Percentiles rank a stretch among this genome's conserved stretches.
Evolutionary conservation across 176 grass and related monocot species (phyloP).

Genomic region (Alloteropsis semialata): DNA sequence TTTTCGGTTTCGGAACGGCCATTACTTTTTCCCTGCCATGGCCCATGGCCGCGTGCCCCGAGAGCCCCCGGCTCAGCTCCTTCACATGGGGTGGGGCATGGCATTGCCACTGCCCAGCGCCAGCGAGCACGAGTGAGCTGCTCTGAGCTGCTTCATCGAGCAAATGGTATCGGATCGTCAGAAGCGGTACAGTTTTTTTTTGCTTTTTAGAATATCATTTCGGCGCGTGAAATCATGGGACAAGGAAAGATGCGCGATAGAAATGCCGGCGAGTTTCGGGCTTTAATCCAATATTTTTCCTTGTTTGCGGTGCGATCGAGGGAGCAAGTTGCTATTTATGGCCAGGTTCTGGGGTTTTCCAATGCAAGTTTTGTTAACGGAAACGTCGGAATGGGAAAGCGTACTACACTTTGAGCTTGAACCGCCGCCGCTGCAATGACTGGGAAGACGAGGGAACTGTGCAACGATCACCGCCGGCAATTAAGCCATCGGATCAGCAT

Average conservation of each 20-base stretch:
- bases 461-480: constrained; percentile 27
- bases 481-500: neutral
- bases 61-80: neutral
- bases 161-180: constrained; percentile 1
- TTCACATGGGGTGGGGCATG: constrained; percentile 24
- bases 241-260: neutral
- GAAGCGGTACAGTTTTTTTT: too few relatives aligned
- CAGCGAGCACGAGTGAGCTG: neutral
- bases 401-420: neutral
- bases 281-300: neutral
- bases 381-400: neutral
- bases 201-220: neutral
- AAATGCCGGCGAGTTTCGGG: neutral
- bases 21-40: constrained; percentile 6
- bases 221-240: neutral
- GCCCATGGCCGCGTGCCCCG: constrained; percentile 22
- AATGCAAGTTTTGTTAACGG: neutral
- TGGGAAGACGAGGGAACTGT: constrained; percentile 15
- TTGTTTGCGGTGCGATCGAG: neutral
- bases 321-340: neutral
- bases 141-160: neutral
- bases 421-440: constrained; percentile 20
- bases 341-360: neutral
- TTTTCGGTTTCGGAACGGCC: constrained; percentile 22
- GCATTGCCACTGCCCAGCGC: neutral